Conservation (phyloP, 2,329 filamentous ascomycete species). For the Arachnomyces sp. region DNA sequence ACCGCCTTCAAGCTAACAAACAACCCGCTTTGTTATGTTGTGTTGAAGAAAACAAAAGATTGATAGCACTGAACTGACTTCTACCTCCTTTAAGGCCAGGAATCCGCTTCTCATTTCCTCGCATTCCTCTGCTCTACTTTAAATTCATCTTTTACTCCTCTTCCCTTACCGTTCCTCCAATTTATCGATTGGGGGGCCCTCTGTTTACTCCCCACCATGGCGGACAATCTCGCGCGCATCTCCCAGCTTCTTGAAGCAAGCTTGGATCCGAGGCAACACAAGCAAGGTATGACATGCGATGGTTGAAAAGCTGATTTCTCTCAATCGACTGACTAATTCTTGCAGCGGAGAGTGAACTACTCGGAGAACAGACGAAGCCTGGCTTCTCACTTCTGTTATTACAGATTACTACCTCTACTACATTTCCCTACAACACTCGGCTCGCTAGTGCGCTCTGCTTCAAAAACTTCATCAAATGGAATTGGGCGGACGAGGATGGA, state of each 20-base stretch:
- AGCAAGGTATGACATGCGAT: constrained; percentile 61
- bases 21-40: background rate
- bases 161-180: constrained; percentile 4
- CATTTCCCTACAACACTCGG: constrained; percentile 67
- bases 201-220: constrained; percentile 43
- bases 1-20: constrained; percentile 11
- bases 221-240: constrained; percentile 55
- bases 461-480: constrained; percentile 95
- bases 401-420: constrained; percentile 75
- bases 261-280: constrained; percentile 77
- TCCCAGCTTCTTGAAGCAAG: constrained; percentile 85
- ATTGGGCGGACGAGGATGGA: constrained; percentile 94
- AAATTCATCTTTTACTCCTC: background rate
- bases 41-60: too few relatives aligned
- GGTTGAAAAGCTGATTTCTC: constrained; percentile 5
- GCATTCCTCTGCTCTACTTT: background rate
- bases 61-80: constrained; percentile 15
- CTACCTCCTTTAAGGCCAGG: constrained; percentile 51
- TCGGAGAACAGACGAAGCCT: constrained; percentile 70
- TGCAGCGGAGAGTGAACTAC: constrained; percentile 73
- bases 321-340: constrained; percentile 4
- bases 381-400: constrained; percentile 84
- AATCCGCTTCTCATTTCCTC: constrained; percentile 45
- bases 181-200: constrained; percentile 9
- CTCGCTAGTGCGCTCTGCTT: constrained; percentile 88